Percentiles rank a stretch among this genome's conserved stretches.
Conservation (phyloP, 306 rosid species). For the Psophocarpus tetragonolobus region DNA sequence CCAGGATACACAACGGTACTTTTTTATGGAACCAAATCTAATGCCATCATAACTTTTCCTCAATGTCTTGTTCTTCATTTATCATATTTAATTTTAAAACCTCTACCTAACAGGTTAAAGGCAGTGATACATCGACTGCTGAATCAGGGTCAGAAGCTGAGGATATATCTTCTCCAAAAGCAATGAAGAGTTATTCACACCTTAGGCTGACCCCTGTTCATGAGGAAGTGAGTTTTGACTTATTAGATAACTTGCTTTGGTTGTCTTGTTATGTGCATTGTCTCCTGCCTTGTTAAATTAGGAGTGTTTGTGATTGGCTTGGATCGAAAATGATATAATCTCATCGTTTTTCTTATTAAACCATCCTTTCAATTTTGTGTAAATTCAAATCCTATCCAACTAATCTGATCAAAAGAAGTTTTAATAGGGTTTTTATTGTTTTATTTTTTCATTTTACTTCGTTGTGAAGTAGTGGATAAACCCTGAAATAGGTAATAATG, state of each 20-base stretch:
- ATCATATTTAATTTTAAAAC: constrained; percentile 10
- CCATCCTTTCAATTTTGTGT: not conserved
- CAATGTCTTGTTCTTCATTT: not conserved
- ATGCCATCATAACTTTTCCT: not conserved
- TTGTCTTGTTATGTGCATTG: not conserved
- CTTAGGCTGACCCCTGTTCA: constrained; percentile 98
- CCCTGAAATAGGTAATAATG: not conserved
- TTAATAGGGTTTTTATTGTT: not conserved
- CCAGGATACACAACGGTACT: constrained; percentile 84
- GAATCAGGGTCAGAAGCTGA: constrained; percentile 99
- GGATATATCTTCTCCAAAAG: constrained; percentile 93
- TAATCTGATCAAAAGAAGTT: not conserved
- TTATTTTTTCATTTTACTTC: not conserved
- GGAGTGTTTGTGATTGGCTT: not conserved
- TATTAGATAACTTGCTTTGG: constrained; percentile 19
- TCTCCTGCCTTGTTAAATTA: not conserved
- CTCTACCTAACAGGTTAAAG: constrained; percentile 66
- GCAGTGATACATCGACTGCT: constrained; percentile 97
- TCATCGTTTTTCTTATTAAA: not conserved
- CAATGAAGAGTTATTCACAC: constrained; percentile 72
- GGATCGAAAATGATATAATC: not conserved
- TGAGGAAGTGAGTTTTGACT: constrained; percentile 76
- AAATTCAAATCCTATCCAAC: not conserved
- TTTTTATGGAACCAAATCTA: constrained; percentile 19
- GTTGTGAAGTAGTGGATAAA: not conserved